These are phyloP conservation scores for Plicaturopsis crispa DNA, from an alignment of 768 basidiomycete species.

Conservation along the genomic window DNA sequence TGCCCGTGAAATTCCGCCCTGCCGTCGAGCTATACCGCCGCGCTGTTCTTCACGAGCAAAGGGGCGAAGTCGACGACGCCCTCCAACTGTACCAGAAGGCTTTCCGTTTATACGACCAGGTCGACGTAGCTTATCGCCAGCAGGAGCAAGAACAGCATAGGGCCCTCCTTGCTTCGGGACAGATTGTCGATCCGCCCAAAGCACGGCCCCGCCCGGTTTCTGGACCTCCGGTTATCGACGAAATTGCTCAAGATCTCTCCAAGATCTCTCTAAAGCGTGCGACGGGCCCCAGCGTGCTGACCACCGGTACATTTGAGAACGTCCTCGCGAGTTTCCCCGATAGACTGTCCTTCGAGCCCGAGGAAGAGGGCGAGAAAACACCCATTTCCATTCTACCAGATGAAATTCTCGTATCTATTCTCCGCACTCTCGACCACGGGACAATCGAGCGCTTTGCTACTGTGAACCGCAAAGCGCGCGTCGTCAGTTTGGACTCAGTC, in stretches of 20 bases:
- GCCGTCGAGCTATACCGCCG: conserved; percentile 63
- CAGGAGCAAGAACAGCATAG: conserved; percentile 41
- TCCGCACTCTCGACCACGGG: conserved; percentile 58
- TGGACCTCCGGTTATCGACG: conserved; percentile 17
- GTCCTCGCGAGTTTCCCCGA: conserved; percentile 43
- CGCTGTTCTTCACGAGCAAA: conserved; percentile 70
- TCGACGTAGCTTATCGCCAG: conserved; percentile 63
- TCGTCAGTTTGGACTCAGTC: conserved; percentile 58
- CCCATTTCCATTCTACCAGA: conserved; percentile 61
- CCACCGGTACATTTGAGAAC: conserved; percentile 35
- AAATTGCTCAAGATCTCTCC: conserved; percentile 19
- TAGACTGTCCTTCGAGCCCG: conserved; percentile 53
- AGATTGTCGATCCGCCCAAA: too few relatives aligned
- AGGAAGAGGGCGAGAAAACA: conserved; percentile 53
- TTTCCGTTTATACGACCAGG: conserved; percentile 68
- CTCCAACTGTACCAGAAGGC: conserved; percentile 71
- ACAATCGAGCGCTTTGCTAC: conserved; percentile 72
- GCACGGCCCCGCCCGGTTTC: conserved; percentile 7
- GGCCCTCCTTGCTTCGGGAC: too few relatives aligned
- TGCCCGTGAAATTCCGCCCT: too few relatives aligned
- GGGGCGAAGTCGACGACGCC: conserved; percentile 69
- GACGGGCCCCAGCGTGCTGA: conserved; percentile 10
- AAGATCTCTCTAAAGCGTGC: conserved; percentile 17
- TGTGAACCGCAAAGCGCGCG: conserved; percentile 66
- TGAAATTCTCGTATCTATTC: conserved; percentile 63